Percentiles rank a stretch among this genome's conserved stretches.
Conservation (phyloP, 2,329 filamentous ascomycete species). For the Phoma sp. region DNA sequence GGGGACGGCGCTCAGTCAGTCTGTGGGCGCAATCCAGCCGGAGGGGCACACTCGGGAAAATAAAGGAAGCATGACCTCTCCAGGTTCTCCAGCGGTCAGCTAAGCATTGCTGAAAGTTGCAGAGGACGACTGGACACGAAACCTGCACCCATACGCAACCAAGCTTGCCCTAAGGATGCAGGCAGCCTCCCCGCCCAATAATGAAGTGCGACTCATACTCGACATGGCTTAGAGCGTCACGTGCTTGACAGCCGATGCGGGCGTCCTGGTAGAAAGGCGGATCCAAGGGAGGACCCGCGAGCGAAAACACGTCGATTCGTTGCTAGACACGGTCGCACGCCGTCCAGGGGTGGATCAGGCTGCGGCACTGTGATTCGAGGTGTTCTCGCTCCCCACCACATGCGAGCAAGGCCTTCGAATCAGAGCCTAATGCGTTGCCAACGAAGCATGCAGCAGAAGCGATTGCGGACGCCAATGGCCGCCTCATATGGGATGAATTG, state of each 20-base stretch:
- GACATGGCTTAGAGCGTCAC: slow-evolving; percentile 30
- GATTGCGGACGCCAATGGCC: slow-evolving; percentile 42
- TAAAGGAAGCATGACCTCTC: slow-evolving; percentile 45
- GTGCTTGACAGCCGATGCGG: slow-evolving; percentile 36
- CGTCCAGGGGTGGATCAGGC: slow-evolving; percentile 30
- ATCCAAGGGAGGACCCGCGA: slow-evolving; percentile 35
- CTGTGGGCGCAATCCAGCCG: slow-evolving; percentile 30
- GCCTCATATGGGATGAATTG: slow-evolving; percentile 12
- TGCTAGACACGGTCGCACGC: slow-evolving; percentile 30
- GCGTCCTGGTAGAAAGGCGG: slow-evolving; percentile 30
- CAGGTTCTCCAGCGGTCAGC: slow-evolving; percentile 45
- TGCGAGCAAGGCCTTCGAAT: slow-evolving; percentile 32
- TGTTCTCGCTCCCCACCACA: slow-evolving; percentile 32
- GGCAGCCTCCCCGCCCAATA: slow-evolving; percentile 26
- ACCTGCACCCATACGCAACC: slow-evolving; percentile 36
- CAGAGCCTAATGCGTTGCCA: slow-evolving; percentile 45
- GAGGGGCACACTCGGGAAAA: slow-evolving; percentile 42
- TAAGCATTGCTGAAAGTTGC: slow-evolving; percentile 47
- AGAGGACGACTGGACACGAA: slow-evolving; percentile 42
- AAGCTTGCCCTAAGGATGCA: slow-evolving; percentile 27
- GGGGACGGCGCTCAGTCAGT: slow-evolving; percentile 30
- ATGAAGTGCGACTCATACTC: slow-evolving; percentile 15
- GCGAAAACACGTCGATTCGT: slow-evolving; percentile 42
- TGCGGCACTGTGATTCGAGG: slow-evolving; percentile 38
- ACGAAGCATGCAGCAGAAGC: slow-evolving; percentile 45